Base-by-base conservation (phyloP, 805 yeast species). In the Kodamaea jinghongensis region DNA sequence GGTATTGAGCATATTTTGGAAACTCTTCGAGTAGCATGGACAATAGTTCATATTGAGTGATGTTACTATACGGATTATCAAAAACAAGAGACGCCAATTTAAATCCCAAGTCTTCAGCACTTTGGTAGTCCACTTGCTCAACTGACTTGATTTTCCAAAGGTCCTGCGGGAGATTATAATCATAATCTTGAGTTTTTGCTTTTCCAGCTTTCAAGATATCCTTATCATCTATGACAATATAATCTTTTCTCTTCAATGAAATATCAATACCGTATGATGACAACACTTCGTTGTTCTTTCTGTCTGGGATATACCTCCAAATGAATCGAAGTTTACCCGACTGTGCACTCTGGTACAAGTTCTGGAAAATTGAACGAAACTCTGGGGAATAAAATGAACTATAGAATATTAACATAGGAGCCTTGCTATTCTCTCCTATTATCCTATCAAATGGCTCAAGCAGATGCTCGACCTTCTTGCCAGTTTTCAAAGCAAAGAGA, bases 401-500 rank as follows among this genome's bases (percentile, higher is more conserved):
- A 50, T 88, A 87, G 2, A 90, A 62, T 0, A 81, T 56, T 12
- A 83, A 67, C 29, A 79, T 41, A 0, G 93, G 91, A 1, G 69
- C 60, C 0, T 53, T 43, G 1, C 36, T 34, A 15, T 75, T 71
- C 2, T 46, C 34, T 0, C 95, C 95, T 34, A 86, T 68, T 0
- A 83, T 64, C 41, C 88, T 69, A 52, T 91, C 97, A 44, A 76
- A 73, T 0, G 78, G 67, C 3, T 63, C 32, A 11, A 63, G 20
- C 4, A 48, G 31, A 1, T 59, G 52, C 4, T 43, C 51, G 2
- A 51, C 38, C 4, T 55, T 50, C n/a, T 65, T 62, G 17, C 67
- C 66, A 0, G 87, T 76, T 56, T 83, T 82, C 41, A 93, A 67
- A 2, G 96, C 95, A 58, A 78, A 93, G 1, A 88, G 73, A 42